Conservation (phyloP, 2,329 filamentous ascomycete species). For the Pseudogymnoascus sp. region DNA sequence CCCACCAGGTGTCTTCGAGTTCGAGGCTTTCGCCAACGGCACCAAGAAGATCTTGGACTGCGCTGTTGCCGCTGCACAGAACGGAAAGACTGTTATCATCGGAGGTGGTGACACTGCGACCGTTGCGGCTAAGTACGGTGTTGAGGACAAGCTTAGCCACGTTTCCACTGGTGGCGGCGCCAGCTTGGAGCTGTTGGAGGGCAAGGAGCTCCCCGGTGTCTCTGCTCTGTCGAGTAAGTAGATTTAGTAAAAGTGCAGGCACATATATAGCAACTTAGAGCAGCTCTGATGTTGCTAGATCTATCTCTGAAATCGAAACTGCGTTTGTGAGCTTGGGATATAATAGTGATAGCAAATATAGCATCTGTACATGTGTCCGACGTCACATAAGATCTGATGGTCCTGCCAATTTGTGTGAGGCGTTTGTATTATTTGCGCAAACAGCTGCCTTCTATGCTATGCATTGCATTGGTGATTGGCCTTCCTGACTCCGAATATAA, state of each 20-base stretch:
- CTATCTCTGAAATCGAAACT: not conserved
- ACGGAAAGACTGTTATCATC: conserved; percentile 94
- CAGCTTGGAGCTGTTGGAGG: conserved; percentile 91
- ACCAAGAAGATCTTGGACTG: conserved; percentile 91
- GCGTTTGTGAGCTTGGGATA: not conserved
- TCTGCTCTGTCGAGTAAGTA: conserved; percentile 76
- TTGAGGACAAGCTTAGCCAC: conserved; percentile 95
- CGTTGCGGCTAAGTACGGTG: conserved; percentile 93
- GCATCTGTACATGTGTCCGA: not conserved
- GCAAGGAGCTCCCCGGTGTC: conserved; percentile 94
- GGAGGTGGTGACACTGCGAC: conserved; percentile 97
- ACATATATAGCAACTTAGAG: conserved; percentile 4
- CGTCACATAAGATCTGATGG: not conserved
- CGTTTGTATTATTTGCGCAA: conserved; percentile 8
- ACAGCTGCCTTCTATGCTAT: conserved; percentile 9
- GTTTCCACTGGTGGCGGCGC: conserved; percentile 96
- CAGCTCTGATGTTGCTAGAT: conserved; percentile 9
- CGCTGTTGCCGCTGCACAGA: conserved; percentile 70
- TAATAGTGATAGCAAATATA: not conserved
- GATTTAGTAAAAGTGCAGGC: conserved; percentile 23
- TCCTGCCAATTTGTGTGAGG: not conserved
- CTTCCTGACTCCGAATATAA: conserved; percentile 8
- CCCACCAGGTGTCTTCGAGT: conserved; percentile 93
- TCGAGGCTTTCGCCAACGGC: conserved; percentile 85
- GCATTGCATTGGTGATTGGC: conserved; percentile 6